Conservation (phyloP, 2,329 filamentous ascomycete species). For the Neofusicoccum kwambonambiense region DNA sequence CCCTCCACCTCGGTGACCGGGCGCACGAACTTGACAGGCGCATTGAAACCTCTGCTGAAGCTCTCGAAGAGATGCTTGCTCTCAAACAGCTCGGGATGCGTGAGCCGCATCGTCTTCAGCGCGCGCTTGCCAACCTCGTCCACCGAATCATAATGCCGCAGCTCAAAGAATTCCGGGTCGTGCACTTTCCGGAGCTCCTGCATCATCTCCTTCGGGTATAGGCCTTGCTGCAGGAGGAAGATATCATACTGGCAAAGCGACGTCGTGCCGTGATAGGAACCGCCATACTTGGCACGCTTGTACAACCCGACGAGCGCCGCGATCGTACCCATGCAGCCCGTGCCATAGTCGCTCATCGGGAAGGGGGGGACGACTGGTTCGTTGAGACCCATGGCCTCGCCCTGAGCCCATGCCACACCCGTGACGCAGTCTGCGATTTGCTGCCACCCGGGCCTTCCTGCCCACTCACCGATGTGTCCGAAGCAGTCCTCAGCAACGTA, state of each 20-base stretch:
- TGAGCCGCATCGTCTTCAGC: constrained; percentile 53
- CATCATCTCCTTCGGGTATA: constrained; percentile 56
- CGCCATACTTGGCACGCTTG: constrained; percentile 60
- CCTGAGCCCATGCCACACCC: constrained; percentile 62
- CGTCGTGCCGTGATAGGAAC: constrained; percentile 64
- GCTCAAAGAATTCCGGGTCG: constrained; percentile 54
- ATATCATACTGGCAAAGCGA: constrained; percentile 69
- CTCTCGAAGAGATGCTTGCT: constrained; percentile 49
- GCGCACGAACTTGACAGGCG: constrained; percentile 49
- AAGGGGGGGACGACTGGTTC: constrained; percentile 66
- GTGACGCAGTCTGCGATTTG: constrained; percentile 68
- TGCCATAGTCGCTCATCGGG: constrained; percentile 63
- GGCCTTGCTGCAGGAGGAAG: constrained; percentile 60
- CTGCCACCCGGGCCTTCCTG: constrained; percentile 66
- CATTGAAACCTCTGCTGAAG: constrained; percentile 45
- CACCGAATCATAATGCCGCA: constrained; percentile 63
- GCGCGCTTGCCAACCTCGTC: constrained; percentile 64
- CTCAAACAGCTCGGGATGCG: constrained; percentile 56
- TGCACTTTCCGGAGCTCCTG: constrained; percentile 50
- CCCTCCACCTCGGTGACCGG: constrained; percentile 49
- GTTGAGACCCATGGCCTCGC: constrained; percentile 58
- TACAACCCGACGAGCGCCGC: constrained; percentile 65
- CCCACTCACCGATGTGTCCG: constrained; percentile 64
- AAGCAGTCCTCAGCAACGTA: constrained; percentile 73
- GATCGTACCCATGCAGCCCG: constrained; percentile 69